Base-by-base conservation (phyloP, 768 basidiomycete species). In the Boletus rubescentipes region DNA sequence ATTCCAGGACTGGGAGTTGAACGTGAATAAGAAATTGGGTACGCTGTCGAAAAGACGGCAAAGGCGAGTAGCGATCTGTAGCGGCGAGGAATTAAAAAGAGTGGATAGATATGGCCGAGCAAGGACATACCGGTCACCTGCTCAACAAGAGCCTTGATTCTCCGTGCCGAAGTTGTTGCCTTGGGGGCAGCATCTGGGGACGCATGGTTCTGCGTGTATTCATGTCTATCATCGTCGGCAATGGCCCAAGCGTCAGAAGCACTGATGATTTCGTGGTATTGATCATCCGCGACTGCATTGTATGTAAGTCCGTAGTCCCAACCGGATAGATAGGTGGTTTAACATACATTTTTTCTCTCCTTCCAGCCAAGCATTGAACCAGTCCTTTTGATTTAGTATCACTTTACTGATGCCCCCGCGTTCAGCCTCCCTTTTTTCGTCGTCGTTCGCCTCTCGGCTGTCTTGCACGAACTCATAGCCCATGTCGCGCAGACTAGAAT, bases 361-460 rank as follows among this genome's bases (percentile, higher is more conserved):
- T 30, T 83, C 80, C 32, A 97, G 69, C 97, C 97, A 99, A 4
- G 83, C 79, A 38, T 87, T 82, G 65, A 95, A 98, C 95, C 94
- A 98, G 52, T 91, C 88, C 48, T 82, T 78, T 55, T 86, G 83
- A 8, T 86, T 90, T 5, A 99, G 77, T 10, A 99, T 83, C 20
- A 91, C 79, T 23, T 86, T 86, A 59, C 90, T 88, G 34, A 93
- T 74, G 0, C 97, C 95, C 51, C 84, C 77, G 89, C 89, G 93
- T 26, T 73, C 71, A 16, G 51, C 50, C 23, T 64, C 64, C 31
- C 56, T 61, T 15, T 45, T 64, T n/a, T 64, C 64, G 6, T 59
- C 52, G 5, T 49, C 54, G 35, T 10, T 42, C 9, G 31, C 30
- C 48, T 31, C 61, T 51, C 46, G 49, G 46, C 48, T 71, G 66